Evolutionary conservation across 805 yeast genomes (phyloP).

Genomic region (Lachancea meyersii): DNA sequence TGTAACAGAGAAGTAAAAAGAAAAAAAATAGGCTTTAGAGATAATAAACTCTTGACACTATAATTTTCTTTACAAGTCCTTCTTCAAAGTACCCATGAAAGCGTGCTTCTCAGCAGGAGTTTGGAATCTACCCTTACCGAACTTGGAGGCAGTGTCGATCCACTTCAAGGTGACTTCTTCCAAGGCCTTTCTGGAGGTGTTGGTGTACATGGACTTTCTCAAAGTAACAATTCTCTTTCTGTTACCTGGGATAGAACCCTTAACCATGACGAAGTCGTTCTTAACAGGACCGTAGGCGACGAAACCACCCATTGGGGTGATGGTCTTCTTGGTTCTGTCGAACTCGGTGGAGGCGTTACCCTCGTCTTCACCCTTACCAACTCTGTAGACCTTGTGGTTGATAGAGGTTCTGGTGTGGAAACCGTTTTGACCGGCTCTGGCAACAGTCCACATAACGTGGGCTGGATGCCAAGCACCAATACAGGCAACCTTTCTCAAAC

Average conservation of each 20-base stretch:
- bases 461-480: conserved; percentile 99
- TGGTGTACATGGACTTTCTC: conserved; percentile 96
- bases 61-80: conserved; percentile 60
- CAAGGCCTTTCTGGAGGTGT: conserved; percentile 95
- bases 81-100: conserved; percentile 99
- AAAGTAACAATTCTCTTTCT: conserved; percentile 99
- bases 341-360: conserved; percentile 91
- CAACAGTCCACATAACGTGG: conserved; percentile 99
- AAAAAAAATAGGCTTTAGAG: not conserved
- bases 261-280: conserved; percentile 95
- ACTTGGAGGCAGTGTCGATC: conserved; percentile 99
- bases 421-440: conserved; percentile 99
- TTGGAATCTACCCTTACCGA: conserved; percentile 99
- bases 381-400: conserved; percentile 99
- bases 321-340: conserved; percentile 99
- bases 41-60: not conserved
- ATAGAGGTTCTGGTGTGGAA: conserved; percentile 99
- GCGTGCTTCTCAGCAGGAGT: conserved; percentile 99
- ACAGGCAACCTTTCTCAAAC: conserved; percentile 99
- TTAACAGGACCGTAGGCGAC: conserved; percentile 97
- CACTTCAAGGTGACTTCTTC: conserved; percentile 97
- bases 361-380: conserved; percentile 95
- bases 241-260: conserved; percentile 99
- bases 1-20: not conserved
- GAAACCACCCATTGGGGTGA: conserved; percentile 99